These are phyloP conservation scores for Sporothrix globosa DNA, from an alignment of 2,329 filamentous ascomycete species.

Conservation along the genomic window DNA sequence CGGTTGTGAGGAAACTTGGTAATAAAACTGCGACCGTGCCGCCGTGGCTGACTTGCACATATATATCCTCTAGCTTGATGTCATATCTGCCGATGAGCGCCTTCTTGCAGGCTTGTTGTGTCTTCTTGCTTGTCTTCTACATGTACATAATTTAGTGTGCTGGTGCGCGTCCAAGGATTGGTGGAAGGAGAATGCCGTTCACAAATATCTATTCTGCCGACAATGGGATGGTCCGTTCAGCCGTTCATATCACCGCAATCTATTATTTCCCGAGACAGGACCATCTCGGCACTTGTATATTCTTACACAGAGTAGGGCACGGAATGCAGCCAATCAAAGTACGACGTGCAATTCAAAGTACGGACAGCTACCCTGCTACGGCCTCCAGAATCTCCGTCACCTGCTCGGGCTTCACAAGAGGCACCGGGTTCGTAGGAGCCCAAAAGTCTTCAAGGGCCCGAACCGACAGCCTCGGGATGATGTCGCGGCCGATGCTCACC, in stretches of 20 bases:
- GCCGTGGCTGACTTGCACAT: not conserved
- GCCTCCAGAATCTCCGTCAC: not conserved
- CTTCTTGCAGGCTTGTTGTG: not conserved
- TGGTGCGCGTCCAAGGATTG: not conserved
- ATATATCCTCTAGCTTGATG: not conserved
- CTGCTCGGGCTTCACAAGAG: not conserved
- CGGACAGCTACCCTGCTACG: not conserved
- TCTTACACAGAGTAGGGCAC: not conserved
- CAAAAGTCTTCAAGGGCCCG: not conserved
- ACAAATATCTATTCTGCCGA: not conserved
- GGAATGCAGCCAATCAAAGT: too few relatives aligned
- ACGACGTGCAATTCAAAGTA: too few relatives aligned
- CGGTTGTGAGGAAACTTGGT: not conserved
- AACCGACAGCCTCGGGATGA: not conserved
- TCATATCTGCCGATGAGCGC: not conserved
- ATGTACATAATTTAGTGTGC: not conserved
- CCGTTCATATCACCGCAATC: too few relatives aligned
- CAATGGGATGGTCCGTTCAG: not conserved
- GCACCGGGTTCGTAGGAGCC: not conserved
- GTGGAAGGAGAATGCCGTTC: not conserved
- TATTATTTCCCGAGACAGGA: not conserved
- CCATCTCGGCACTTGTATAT: conserved; percentile 1
- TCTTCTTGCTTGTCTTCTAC: not conserved
- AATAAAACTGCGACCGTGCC: too few relatives aligned
- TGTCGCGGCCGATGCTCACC: too few relatives aligned